These are phyloP conservation scores for Phialophora expanda DNA, from an alignment of 2,329 filamentous ascomycete genomes.

Conservation along the genomic window DNA sequence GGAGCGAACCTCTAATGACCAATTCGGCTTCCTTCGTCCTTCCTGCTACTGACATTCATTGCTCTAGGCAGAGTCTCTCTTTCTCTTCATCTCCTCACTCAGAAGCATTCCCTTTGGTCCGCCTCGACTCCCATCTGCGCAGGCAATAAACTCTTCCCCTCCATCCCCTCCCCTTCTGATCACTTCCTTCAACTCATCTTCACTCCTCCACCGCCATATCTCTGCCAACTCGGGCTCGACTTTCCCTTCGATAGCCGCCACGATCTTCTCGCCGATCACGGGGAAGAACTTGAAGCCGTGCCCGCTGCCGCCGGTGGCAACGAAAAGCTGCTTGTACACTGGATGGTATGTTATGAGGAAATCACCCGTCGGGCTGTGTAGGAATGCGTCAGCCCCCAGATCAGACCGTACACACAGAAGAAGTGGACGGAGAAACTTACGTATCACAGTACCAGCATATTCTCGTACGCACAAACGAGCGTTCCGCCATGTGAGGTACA, in stretches of 20 bases:
- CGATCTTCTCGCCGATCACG: slow-evolving; percentile 63
- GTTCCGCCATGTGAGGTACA: slow-evolving; percentile 58
- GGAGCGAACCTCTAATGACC: not conserved
- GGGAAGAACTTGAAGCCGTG: slow-evolving; percentile 72
- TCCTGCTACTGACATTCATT: not conserved
- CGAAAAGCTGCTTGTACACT: slow-evolving; percentile 54
- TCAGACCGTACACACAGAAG: not conserved
- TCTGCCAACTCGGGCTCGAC: slow-evolving; percentile 49
- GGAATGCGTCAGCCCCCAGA: slow-evolving; percentile 6
- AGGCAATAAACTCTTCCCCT: slow-evolving; percentile 37
- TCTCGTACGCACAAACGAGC: slow-evolving; percentile 66
- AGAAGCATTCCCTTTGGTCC: slow-evolving; percentile 50
- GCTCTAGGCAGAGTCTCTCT: not conserved
- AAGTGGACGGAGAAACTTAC: slow-evolving; percentile 24
- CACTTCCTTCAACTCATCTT: slow-evolving; percentile 24
- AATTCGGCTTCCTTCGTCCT: not conserved
- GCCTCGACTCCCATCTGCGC: slow-evolving; percentile 49
- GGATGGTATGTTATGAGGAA: slow-evolving; percentile 75
- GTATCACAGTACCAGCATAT: slow-evolving; percentile 81
- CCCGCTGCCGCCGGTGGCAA: slow-evolving; percentile 60
- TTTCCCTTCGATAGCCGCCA: slow-evolving; percentile 53
- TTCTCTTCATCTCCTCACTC: slow-evolving; percentile 45
- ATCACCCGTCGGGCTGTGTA: slow-evolving; percentile 61
- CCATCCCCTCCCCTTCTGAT: slow-evolving; percentile 2
- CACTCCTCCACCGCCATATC: slow-evolving; percentile 51